Evolutionary conservation across 2,329 filamentous ascomycete genomes (phyloP).

Genomic region (Trichoderma guizhouense): DNA sequence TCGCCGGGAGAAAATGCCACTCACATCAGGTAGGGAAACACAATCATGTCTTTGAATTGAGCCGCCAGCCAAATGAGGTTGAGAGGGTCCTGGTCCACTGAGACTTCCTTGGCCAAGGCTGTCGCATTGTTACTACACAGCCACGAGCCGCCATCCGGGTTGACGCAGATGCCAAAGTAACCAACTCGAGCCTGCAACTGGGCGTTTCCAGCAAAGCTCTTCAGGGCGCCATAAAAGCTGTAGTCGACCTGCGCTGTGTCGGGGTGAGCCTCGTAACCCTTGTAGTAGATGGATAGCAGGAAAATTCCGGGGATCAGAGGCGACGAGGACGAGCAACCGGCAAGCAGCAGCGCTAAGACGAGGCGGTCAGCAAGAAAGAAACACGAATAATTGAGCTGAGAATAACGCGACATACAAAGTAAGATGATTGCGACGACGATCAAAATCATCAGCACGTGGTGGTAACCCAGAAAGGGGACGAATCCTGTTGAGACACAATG

Average conservation of each 20-base stretch:
- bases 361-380: constrained; percentile 1
- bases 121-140: constrained; percentile 98
- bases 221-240: constrained; percentile 77
- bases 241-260: constrained; percentile 88
- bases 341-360: constrained; percentile 74
- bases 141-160: constrained; percentile 84
- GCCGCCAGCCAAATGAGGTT: constrained; percentile 96
- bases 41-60: constrained; percentile 97
- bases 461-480: constrained; percentile 67
- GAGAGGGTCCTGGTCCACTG: constrained; percentile 87
- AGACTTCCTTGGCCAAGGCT: constrained; percentile 82
- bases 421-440: constrained; percentile 92
- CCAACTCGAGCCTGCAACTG: constrained; percentile 87
- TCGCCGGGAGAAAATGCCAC: constrained; percentile 33
- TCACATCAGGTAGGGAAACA: constrained; percentile 94
- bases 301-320: constrained; percentile 94
- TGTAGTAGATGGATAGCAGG: constrained; percentile 96
- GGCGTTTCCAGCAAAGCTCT: constrained; percentile 83
- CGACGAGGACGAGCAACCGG: constrained; percentile 94
- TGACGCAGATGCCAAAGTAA: constrained; percentile 97
- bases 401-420: constrained; percentile 67
- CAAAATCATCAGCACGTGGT: constrained; percentile 94
- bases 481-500: constrained; percentile 44
- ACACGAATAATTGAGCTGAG: neutral
- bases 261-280: constrained; percentile 77